Conservation (phyloP, 331 rosid species). For the Erythrophleum ivorense region DNA sequence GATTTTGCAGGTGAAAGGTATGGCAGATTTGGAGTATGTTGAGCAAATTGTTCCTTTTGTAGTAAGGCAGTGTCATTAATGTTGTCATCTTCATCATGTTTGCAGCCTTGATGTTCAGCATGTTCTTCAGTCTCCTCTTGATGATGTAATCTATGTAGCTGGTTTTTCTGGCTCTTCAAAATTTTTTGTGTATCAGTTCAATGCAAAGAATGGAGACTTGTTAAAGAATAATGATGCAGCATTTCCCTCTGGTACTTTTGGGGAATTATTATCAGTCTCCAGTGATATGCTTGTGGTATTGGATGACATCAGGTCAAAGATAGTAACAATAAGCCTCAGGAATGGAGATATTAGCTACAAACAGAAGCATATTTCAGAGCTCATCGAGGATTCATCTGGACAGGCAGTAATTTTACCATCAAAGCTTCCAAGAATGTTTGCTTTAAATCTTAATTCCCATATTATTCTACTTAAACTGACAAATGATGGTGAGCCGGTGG, state of each 20-base stretch:
- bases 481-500: constrained; percentile 67
- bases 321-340: constrained; percentile 62
- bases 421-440: constrained; percentile 73
- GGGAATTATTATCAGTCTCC: constrained; percentile 70
- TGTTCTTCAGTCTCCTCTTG: constrained; percentile 63
- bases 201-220: constrained; percentile 78
- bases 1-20: constrained; percentile 81
- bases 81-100: constrained; percentile 44
- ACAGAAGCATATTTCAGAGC: constrained; percentile 57
- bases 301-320: constrained; percentile 69
- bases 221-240: constrained; percentile 58
- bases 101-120: constrained; percentile 82
- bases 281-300: constrained; percentile 67
- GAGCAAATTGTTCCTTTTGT: constrained; percentile 28
- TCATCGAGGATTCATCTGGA: constrained; percentile 62
- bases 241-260: constrained; percentile 68
- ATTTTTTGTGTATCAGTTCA: constrained; percentile 61
- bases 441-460: constrained; percentile 56
- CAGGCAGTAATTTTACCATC: constrained; percentile 67
- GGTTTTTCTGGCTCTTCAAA: constrained; percentile 77
- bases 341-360: constrained; percentile 67
- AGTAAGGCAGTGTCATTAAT: constrained; percentile 44
- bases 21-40: constrained; percentile 28
- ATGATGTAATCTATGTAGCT: constrained; percentile 58
- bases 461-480: constrained; percentile 61